Evolutionary conservation across 192 early-diverging fungal species (phyloP).

Genomic region (Phycomyces blakesleeanus): DNA sequence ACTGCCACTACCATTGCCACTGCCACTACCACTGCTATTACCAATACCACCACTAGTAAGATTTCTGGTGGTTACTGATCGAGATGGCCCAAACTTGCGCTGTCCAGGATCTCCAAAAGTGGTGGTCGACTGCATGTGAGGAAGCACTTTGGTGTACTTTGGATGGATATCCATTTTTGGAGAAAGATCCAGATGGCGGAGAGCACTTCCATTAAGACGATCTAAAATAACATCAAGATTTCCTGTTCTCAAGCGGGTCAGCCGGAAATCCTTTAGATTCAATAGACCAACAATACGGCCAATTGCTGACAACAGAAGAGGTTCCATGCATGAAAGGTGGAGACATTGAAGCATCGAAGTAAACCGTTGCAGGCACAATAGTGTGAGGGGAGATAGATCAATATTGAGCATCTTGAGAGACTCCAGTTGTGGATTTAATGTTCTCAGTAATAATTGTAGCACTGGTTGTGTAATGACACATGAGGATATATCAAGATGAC

Average conservation of each 20-base stretch:
- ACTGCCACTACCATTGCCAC: no score
- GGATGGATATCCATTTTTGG: slow-evolving; percentile 30
- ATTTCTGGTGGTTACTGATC: background rate
- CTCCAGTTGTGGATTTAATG: slow-evolving; percentile 6
- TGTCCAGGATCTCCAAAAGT: no score
- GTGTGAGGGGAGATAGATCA: slow-evolving; percentile 19
- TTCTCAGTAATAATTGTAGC: slow-evolving; percentile 18
- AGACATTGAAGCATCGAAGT: slow-evolving; percentile 16
- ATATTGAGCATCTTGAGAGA: slow-evolving; percentile 29
- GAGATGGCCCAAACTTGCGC: background rate
- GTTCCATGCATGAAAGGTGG: slow-evolving; percentile 27
- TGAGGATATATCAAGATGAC: slow-evolving; percentile 22
- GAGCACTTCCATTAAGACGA: background rate
- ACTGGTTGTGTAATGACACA: slow-evolving; percentile 19
- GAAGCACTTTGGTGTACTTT: slow-evolving; percentile 1
- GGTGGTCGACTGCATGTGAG: background rate
- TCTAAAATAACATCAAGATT: slow-evolving; percentile 14
- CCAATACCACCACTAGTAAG: no score
- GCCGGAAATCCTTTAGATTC: slow-evolving; percentile 18
- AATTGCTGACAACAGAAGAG: slow-evolving; percentile 9
- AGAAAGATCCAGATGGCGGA: slow-evolving; percentile 20
- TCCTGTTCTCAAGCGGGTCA: slow-evolving; percentile 20
- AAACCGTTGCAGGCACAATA: slow-evolving; percentile 22
- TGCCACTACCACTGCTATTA: no score
- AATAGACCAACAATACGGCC: slow-evolving; percentile 10